Base-by-base conservation (phyloP, 208 protist genomes). In the Trypanosoma mega region DNA sequence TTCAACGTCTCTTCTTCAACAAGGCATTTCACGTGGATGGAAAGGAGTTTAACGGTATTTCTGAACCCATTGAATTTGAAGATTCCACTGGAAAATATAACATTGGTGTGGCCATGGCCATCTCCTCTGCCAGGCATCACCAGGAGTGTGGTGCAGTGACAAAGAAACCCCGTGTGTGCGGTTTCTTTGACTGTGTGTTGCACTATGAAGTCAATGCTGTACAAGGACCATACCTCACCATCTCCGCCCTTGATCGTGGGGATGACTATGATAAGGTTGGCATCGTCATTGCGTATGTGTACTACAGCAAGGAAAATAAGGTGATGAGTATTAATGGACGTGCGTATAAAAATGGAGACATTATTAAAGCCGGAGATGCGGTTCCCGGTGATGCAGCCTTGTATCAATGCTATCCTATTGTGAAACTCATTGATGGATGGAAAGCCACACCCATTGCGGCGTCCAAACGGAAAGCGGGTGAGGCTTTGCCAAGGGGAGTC, bases 141-240 rank as follows among this genome's bases (percentile, higher is more conserved):
- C 76, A 80, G 33, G 92, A 97, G 66, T 93, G 85, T 61, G 92
- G 92, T 26, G 85, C 89, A 23, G 90, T 94, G 33, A 95, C 89
- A 26, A 83, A 86, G 70, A 94, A 95, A 64, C 92, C 92, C 2
- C 86, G 92, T 27, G 76, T 95, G 11, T 93, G 85, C 59, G 92
- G 92, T 23, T 86, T 94, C 52, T 97, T 97, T 64, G 92, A 97
- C 53, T 97, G 92, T 63, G 92, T 97, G n/a, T 69, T 93, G 30
- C 92, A 97, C 41, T 68, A 87, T 68, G 92, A 95, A 68, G 88
- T 97, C 46, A 97, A 92, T 71, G 71, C 72, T 21, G 74, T 83
- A 12, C 92, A 97, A 63, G 92, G 92, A 20, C 92, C 92, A 21
- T 94, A 93, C 64, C 76, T 95, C n/a, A 87, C 87, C 68, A 97